Conservation (phyloP, 345 rosid species). For the Melastoma malabathricum region DNA sequence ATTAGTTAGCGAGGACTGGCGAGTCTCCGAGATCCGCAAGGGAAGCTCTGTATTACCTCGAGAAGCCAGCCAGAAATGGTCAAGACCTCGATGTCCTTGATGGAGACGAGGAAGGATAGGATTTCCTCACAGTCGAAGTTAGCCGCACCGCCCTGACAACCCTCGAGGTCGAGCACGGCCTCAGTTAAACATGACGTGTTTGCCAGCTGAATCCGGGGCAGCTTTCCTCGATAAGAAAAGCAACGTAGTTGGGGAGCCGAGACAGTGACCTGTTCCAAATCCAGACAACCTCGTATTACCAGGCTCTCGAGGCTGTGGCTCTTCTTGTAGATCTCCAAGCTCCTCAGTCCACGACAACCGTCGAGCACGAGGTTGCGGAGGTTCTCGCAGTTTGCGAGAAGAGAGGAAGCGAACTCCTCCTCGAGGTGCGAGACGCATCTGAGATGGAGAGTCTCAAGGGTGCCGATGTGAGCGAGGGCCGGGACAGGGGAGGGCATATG, state of each 20-base stretch:
- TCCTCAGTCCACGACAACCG: slow-evolving; percentile 8
- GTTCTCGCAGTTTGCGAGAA: slow-evolving; percentile 6
- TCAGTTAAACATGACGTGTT: slow-evolving; percentile 2
- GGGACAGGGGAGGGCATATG: neutral
- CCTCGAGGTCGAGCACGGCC: slow-evolving; percentile 7
- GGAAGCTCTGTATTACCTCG: slow-evolving; percentile 5
- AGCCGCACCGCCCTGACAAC: neutral
- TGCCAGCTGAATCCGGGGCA: slow-evolving; percentile 5
- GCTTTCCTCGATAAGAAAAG: slow-evolving; percentile 6
- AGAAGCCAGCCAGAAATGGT: slow-evolving; percentile 12
- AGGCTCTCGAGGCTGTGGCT: slow-evolving; percentile 3
- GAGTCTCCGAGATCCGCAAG: neutral
- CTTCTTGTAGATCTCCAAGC: slow-evolving; percentile 4
- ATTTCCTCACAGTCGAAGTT: slow-evolving; percentile 13
- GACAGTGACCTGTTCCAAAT: slow-evolving; percentile 2
- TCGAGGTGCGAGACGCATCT: neutral
- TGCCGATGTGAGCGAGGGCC: neutral
- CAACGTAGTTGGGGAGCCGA: slow-evolving; percentile 4
- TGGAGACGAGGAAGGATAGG: slow-evolving; percentile 7
- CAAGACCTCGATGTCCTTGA: slow-evolving; percentile 7
- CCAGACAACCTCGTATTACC: slow-evolving; percentile 4
- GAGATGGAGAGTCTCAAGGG: slow-evolving; percentile 10
- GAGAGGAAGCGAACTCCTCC: slow-evolving; percentile 1
- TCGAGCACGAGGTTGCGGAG: slow-evolving; percentile 9
- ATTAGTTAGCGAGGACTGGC: neutral